Base-by-base conservation (phyloP, 2,329 filamentous ascomycete species). In the Hypoxylon sp. region DNA sequence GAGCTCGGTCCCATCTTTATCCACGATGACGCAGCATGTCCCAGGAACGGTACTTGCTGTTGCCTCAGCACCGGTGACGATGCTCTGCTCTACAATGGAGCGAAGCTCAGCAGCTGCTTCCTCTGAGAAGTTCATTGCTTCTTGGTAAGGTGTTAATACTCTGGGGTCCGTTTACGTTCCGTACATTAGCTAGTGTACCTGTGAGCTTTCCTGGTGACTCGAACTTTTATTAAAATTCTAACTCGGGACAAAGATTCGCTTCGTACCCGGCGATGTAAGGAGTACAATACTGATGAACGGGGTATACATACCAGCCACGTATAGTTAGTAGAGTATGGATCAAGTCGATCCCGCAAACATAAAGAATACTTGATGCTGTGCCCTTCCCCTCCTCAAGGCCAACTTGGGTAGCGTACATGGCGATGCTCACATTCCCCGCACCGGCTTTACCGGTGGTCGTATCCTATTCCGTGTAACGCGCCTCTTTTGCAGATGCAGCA, bases 1-100 rank as follows among this genome's bases (percentile, higher is more conserved):
- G 78, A 83, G 61, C 77, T 84, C 49, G 76, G 79, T 25, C 79
- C 83, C 10, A 75, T 82, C 7, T 78, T 77, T 61, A 71, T 81
- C 30, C 72, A 78, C 27, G 79, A 84, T 68, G 74, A 75, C 72
- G 4, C 70, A 68, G 4, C 68, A 69, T 17, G 65, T 65, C 8
- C 74, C 74, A 17, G 73, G 69, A 2, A 76, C 51, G 0, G 59
- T 35, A 13, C 6, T 64, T 8, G 70, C 61, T 20, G n/a, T 46
- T 13, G 71, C 61, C 6, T 56, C 53, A 20, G 59, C 44, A 3
- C 49, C 30, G n/a, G 35, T 25, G 30, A 63, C 51, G 68, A 71
- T 59, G 57, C 48, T 68, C 30, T 68, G 53, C 44, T 76, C 69
- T 3, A 76, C 51, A 50, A 75, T 66, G 25, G 61, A 56, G 55